Base-by-base conservation (phyloP, 2,329 filamentous ascomycete genomes). In the Phoma sp. region DNA sequence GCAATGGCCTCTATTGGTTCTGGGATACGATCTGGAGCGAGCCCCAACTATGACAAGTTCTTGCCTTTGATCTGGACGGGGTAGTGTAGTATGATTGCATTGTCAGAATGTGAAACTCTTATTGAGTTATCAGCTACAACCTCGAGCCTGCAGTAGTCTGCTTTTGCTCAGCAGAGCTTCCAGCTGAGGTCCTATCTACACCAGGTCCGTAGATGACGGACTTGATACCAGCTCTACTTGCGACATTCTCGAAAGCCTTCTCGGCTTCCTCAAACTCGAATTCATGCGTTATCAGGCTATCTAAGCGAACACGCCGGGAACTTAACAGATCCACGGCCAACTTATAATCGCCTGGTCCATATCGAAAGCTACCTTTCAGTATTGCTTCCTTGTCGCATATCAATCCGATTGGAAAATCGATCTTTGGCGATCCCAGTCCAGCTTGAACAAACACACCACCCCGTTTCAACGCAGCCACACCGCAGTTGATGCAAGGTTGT, bases 291-390 rank as follows among this genome's bases (percentile, higher is more conserved):
- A 66, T 59, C 15, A 67, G 56, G 32, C 44, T 46, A 7, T 47
- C 38, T 15, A 66, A 46, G n/a, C 51, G 35, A 24, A 64, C 48
- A 9, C 57, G 53, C 3, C 54, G 45, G 8, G 51, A 60, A 3
- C 43, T 13, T 6, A 68, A 33, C 12, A 68, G 35, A 21, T 61
- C 52, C 3, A 68, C 58, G 4, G 58, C 61, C 29, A 66, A 29
- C 29, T 59, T 55, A 39, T 70, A 73, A 46, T 68, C 65, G 4
- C 67, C 69, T 19, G 67, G 62, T 1, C 64, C 65, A 41, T 73
- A 72, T 19, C 70, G 61, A 44, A 73, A 71, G 43, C 62, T 67
- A 6, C 63, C 64, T 32, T 66, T 69, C 40, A 65, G 51, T 3
- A 48, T 60, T 6, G 54, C 60, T 53, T 71, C 69, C 40, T 70